phyloP scores from a whole-genome alignment of 371 early-diverging fungal genomes.

The Mortierella polycephala region DNA sequence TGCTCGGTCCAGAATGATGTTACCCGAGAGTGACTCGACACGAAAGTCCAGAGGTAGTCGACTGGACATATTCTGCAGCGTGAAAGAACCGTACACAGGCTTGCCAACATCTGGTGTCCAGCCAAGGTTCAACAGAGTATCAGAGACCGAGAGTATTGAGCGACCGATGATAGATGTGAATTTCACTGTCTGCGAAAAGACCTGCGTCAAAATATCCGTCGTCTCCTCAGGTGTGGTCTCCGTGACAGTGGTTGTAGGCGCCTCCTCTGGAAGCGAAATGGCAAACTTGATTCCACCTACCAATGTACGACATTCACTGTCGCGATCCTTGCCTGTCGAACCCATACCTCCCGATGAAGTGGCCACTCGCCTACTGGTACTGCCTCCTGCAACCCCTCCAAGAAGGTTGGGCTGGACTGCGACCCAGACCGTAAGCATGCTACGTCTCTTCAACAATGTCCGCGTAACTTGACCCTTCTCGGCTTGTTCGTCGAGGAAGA shows the following conservation, averaged over 20 bases:
- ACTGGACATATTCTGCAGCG: slow-evolving; percentile 70
- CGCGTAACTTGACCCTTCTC: slow-evolving; percentile 70
- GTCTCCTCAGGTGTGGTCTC: slow-evolving; percentile 2
- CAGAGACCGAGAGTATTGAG: slow-evolving; percentile 77
- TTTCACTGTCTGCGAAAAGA: slow-evolving; percentile 79
- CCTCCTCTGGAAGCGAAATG: slow-evolving; percentile 64
- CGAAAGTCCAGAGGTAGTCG: slow-evolving; percentile 73
- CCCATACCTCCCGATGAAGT: slow-evolving; percentile 8
- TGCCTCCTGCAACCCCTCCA: slow-evolving; percentile 45
- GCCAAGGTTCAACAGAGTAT: slow-evolving; percentile 66
- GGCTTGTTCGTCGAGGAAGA: slow-evolving; percentile 78
- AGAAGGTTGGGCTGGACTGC: slow-evolving; percentile 83
- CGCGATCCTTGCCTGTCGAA: slow-evolving; percentile 33
- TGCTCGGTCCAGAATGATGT: slow-evolving; percentile 67
- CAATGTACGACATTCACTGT: slow-evolving; percentile 75
- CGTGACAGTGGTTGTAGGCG: not conserved
- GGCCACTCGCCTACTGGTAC: slow-evolving; percentile 24
- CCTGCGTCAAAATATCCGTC: slow-evolving; percentile 48
- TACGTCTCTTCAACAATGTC: slow-evolving; percentile 64
- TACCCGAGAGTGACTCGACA: slow-evolving; percentile 67
- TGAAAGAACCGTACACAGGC: slow-evolving; percentile 70
- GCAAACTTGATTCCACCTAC: slow-evolving; percentile 88
- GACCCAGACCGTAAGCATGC: slow-evolving; percentile 75
- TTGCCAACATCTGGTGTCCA: slow-evolving; percentile 64
- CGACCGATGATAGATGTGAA: slow-evolving; percentile 86